Percentiles rank a stretch among this genome's conserved stretches.
phyloP scores from a whole-genome alignment of 345 rosid species.

The Geranium brycei region DNA sequence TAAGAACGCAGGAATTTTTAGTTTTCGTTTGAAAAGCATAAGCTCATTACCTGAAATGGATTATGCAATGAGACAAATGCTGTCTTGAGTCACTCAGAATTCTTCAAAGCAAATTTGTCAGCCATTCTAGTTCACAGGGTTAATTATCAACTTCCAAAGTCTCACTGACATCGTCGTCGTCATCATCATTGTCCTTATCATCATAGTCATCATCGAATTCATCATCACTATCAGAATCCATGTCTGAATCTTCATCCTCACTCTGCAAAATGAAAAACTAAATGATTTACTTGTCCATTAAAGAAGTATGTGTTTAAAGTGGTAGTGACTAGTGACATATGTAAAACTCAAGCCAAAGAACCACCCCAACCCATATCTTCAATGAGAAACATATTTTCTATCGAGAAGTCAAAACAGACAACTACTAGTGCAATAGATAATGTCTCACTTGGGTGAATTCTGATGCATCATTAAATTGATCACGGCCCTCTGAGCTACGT shows the following conservation, averaged over 20 bases:
- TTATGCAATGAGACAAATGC: not conserved
- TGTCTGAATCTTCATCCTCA: constrained; percentile 28
- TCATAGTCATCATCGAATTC: constrained; percentile 18
- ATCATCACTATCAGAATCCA: constrained; percentile 15
- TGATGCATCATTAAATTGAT: constrained; percentile 19
- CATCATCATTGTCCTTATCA: constrained; percentile 16
- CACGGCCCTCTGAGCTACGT: constrained; percentile 17
- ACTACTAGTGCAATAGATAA: constrained; percentile 1
- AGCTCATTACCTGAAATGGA: constrained; percentile 5
- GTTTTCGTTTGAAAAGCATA: not conserved
- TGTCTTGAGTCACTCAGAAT: not conserved
- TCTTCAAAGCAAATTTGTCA: constrained; percentile 5
- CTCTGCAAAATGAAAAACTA: constrained; percentile 27
- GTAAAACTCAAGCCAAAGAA: not conserved
- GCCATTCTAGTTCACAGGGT: constrained; percentile 5
- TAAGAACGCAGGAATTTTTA: too few species aligned
- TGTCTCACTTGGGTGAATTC: constrained; percentile 24
- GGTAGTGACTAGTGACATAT: not conserved
- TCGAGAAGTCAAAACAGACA: not conserved
- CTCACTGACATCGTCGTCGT: constrained; percentile 18
- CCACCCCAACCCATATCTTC: not conserved
- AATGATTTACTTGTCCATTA: constrained; percentile 12
- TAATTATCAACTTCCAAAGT: constrained; percentile 1
- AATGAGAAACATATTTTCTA: not conserved
- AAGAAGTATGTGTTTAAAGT: constrained; percentile 6